Evolutionary conservation across 208 protist genomes (phyloP).

Genomic region (Leishmania tropica): DNA sequence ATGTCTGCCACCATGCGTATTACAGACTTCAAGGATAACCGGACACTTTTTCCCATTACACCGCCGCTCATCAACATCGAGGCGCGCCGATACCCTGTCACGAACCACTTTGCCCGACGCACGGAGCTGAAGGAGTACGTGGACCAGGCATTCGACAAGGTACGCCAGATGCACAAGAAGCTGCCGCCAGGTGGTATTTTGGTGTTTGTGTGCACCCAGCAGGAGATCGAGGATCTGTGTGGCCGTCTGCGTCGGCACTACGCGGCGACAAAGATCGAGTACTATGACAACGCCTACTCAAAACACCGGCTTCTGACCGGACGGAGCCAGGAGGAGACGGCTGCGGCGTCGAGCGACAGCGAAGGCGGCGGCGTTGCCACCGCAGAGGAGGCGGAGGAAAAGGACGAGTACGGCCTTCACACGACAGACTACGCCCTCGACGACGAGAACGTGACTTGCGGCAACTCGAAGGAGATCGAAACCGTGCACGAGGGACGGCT

Average conservation of each 20-base stretch:
- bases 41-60: conserved; percentile 92
- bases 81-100: conserved; percentile 97
- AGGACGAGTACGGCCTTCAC: conserved; percentile 44
- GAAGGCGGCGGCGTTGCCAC: conserved; percentile 7
- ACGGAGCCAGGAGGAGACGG: conserved; percentile 51
- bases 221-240: conserved; percentile 95
- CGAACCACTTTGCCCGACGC: conserved; percentile 95
- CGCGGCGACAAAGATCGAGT: conserved; percentile 80
- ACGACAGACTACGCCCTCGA: conserved; percentile 55
- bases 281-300: conserved; percentile 80
- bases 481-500: conserved; percentile 30
- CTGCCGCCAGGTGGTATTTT: conserved; percentile 98
- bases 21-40: conserved; percentile 95
- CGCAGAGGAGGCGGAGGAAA: conserved; percentile 15
- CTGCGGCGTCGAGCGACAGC: conserved; percentile 23
- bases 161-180: conserved; percentile 96
- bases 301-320: conserved; percentile 57
- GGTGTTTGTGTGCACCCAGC: conserved; percentile 97
- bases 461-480: conserved; percentile 16
- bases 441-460: conserved; percentile 26
- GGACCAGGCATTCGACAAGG: conserved; percentile 94
- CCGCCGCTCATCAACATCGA: conserved; percentile 96
- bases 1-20: conserved; percentile 95
- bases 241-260: conserved; percentile 83
- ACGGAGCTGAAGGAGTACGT: conserved; percentile 96